These are phyloP conservation scores for Tricladium varicosporioides DNA, from an alignment of 2,329 filamentous ascomycete genomes.

Conservation along the genomic window DNA sequence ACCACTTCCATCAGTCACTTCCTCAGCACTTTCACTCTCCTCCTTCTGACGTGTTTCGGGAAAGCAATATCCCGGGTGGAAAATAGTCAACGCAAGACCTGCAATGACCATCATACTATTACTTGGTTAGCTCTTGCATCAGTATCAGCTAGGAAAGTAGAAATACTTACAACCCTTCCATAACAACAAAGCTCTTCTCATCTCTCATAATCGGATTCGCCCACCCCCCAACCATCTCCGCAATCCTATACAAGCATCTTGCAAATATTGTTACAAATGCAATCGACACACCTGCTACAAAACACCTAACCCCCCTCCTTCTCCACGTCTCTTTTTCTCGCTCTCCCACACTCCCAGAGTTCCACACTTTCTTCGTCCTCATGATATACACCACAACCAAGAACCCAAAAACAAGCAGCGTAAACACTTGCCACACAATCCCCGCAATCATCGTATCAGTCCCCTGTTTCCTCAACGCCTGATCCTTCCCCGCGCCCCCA, in stretches of 20 bases:
- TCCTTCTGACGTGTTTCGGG: constrained; percentile 4
- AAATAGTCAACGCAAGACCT: constrained; percentile 43
- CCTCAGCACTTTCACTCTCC: neutral
- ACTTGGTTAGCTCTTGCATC: neutral
- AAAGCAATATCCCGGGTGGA: constrained; percentile 39
- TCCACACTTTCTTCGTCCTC: constrained; percentile 29
- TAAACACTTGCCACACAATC: constrained; percentile 38
- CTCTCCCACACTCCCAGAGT: constrained; percentile 2
- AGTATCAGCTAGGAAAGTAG: neutral
- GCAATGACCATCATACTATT: constrained; percentile 46
- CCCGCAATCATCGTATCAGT: constrained; percentile 40
- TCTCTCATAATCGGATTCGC: constrained; percentile 63
- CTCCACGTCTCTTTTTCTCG: no score
- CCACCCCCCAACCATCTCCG: constrained; percentile 64
- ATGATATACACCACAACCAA: constrained; percentile 50
- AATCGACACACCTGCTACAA: constrained; percentile 15
- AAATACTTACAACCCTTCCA: constrained; percentile 49
- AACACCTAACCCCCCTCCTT: constrained; percentile 12
- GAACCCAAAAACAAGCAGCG: constrained; percentile 37
- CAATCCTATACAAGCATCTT: constrained; percentile 38
- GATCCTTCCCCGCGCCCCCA: constrained; percentile 14
- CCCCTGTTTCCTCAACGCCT: constrained; percentile 11
- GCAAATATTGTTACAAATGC: constrained; percentile 21
- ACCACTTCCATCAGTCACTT: neutral
- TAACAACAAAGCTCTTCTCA: constrained; percentile 55